Conservation (phyloP, 2,329 filamentous ascomycete species). For the Clonostachys chloroleuca region DNA sequence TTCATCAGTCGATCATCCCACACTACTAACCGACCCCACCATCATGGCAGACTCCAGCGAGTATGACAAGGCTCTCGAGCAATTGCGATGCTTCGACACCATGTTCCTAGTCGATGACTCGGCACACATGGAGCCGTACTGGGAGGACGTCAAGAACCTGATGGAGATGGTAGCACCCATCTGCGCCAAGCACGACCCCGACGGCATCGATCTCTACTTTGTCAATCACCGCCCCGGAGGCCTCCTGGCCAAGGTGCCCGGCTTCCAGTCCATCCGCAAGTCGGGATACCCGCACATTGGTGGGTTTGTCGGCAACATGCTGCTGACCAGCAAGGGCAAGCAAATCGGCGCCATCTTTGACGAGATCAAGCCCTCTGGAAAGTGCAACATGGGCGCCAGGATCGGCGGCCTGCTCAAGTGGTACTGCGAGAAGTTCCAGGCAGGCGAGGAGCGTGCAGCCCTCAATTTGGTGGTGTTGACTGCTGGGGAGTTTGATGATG, state of each 20-base stretch:
- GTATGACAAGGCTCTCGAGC: conserved; percentile 68
- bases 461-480: conserved; percentile 93
- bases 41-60: conserved; percentile 8
- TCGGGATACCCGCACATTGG: conserved; percentile 61
- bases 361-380: conserved; percentile 57
- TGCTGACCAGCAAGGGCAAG: conserved; percentile 29
- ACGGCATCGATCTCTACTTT: conserved; percentile 91
- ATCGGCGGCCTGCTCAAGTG: conserved; percentile 68
- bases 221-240: conserved; percentile 60
- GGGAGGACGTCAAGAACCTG: conserved; percentile 69
- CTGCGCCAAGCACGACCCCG: conserved; percentile 71
- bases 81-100: conserved; percentile 78
- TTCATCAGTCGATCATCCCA: no score
- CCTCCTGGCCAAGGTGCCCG: conserved; percentile 23
- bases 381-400: conserved; percentile 71
- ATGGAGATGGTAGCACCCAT: conserved; percentile 75
- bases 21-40: no score
- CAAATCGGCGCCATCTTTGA: conserved; percentile 67
- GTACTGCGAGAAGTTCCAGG: conserved; percentile 50
- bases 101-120: conserved; percentile 90
- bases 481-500: conserved; percentile 78
- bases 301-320: conserved; percentile 46
- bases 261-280: conserved; percentile 6
- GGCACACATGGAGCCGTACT: conserved; percentile 77
- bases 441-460: conserved; percentile 57